Evolutionary conservation across 352 stramenopile species (phyloP).

Genomic region (Phytophthora ohioensis): DNA sequence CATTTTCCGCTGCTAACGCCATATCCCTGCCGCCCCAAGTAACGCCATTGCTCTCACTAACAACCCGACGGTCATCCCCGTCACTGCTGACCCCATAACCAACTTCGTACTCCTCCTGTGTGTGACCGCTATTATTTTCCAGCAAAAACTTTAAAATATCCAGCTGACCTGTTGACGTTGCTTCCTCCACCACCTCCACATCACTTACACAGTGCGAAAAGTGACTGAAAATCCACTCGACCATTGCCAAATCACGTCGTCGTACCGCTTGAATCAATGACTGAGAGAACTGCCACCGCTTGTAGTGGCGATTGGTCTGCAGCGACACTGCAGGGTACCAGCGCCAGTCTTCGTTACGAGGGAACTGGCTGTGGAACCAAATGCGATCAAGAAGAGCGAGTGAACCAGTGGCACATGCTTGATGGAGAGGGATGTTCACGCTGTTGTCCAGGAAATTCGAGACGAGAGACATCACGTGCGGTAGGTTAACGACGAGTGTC

Average conservation of each 20-base stretch:
- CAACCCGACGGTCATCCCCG: not conserved
- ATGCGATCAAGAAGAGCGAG: conserved; percentile 7
- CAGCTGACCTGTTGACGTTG: conserved; percentile 4
- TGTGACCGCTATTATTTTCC: not conserved
- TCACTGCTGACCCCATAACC: not conserved
- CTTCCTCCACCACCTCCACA: conserved; percentile 12
- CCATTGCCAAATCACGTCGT: conserved; percentile 6
- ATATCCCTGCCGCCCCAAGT: conserved; percentile 8
- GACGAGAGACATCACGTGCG: conserved; percentile 5
- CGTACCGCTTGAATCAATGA: conserved; percentile 14
- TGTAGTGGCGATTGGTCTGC: conserved; percentile 8
- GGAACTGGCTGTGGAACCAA: conserved; percentile 3
- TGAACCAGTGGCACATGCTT: not conserved
- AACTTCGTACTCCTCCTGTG: not conserved
- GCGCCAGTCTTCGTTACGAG: not conserved
- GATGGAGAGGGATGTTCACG: conserved; percentile 9
- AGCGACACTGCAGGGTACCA: conserved; percentile 6
- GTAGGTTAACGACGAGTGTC: not conserved
- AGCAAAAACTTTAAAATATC: conserved; percentile 9
- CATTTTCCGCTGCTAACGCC: conserved; percentile 2
- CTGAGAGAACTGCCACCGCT: conserved; percentile 9
- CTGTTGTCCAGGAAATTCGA: conserved; percentile 11
- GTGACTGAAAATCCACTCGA: conserved; percentile 9
- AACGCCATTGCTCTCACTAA: not conserved
- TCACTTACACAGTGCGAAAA: conserved; percentile 11